These are phyloP conservation scores for Daldinia caldariorum DNA, from an alignment of 495 filamentous ascomycete genomes.

Conservation along the genomic window DNA sequence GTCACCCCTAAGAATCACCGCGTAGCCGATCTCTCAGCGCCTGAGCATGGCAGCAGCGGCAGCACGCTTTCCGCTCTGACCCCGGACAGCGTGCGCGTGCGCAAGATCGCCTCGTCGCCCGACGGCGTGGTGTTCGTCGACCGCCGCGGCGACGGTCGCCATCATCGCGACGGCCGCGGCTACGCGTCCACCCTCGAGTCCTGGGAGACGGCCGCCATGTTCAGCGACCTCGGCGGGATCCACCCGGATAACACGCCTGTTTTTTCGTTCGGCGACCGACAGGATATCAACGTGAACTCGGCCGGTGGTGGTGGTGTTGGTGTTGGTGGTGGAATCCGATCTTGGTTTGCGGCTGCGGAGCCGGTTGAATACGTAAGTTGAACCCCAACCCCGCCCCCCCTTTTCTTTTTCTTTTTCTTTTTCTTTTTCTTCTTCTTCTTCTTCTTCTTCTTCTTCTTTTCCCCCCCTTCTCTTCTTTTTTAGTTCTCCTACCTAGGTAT, in stretches of 20 bases:
- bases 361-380: background rate
- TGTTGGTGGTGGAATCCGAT: background rate
- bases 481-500: too few relatives aligned
- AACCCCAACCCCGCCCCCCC: too few relatives aligned
- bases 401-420: background rate
- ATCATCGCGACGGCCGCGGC: background rate
- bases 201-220: background rate
- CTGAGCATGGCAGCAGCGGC: too few relatives aligned
- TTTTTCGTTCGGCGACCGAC: background rate
- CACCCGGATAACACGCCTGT: too few relatives aligned
- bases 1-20: background rate
- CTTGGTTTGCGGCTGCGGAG: background rate
- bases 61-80: background rate
- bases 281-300: background rate
- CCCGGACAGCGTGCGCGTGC: background rate
- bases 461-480: too few relatives aligned
- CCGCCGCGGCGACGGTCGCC: background rate
- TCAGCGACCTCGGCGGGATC: background rate
- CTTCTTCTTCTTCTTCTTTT: background rate
- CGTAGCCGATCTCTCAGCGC: background rate
- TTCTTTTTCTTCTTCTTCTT: background rate
- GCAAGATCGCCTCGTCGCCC: background rate
- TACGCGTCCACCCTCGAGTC: background rate
- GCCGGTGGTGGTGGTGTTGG: too few relatives aligned
- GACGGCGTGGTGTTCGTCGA: background rate